Percentiles rank a stretch among this genome's conserved stretches.
Conservation (phyloP, 2,329 filamentous ascomycete genomes). For the Arthroderma sp. region DNA sequence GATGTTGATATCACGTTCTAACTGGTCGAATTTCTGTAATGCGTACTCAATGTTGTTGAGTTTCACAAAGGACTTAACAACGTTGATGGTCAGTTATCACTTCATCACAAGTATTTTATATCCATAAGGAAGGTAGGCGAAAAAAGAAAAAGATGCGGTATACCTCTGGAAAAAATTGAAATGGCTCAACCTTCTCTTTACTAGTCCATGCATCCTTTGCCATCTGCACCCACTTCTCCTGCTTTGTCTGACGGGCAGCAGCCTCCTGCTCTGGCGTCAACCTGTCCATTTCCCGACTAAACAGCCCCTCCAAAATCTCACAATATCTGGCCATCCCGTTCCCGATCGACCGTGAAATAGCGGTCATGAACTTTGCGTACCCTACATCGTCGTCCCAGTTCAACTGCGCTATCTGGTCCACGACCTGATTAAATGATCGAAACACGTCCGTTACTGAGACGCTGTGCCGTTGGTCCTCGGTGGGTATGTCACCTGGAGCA, state of each 20-base stretch:
- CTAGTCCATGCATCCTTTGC: constrained; percentile 87
- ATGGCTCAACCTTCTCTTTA: constrained; percentile 88
- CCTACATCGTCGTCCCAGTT: constrained; percentile 91
- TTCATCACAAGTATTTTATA: neutral
- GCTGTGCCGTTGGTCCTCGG: constrained; percentile 79
- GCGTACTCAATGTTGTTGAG: constrained; percentile 96
- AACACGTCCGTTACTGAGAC: constrained; percentile 89
- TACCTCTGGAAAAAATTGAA: constrained; percentile 90
- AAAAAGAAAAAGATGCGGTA: constrained; percentile 20
- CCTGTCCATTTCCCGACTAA: constrained; percentile 85
- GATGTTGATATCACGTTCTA: constrained; percentile 82
- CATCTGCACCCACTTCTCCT: constrained; percentile 86
- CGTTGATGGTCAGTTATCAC: constrained; percentile 17
- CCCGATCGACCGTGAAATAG: constrained; percentile 72
- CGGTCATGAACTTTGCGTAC: constrained; percentile 94
- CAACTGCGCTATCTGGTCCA: constrained; percentile 73
- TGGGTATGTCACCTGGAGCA: constrained; percentile 49
- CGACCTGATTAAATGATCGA: constrained; percentile 80
- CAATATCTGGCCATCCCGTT: constrained; percentile 78
- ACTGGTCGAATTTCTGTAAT: constrained; percentile 77
- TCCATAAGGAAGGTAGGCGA: neutral
- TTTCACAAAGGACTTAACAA: constrained; percentile 79
- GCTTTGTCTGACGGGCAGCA: constrained; percentile 62
- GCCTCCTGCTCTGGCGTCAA: constrained; percentile 78
- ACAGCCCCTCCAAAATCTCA: constrained; percentile 74